Evolutionary conservation across 352 stramenopile species (phyloP), one percentile per base, ranked within the genome.

Genomic region (Pythium scleroteichum): DNA sequence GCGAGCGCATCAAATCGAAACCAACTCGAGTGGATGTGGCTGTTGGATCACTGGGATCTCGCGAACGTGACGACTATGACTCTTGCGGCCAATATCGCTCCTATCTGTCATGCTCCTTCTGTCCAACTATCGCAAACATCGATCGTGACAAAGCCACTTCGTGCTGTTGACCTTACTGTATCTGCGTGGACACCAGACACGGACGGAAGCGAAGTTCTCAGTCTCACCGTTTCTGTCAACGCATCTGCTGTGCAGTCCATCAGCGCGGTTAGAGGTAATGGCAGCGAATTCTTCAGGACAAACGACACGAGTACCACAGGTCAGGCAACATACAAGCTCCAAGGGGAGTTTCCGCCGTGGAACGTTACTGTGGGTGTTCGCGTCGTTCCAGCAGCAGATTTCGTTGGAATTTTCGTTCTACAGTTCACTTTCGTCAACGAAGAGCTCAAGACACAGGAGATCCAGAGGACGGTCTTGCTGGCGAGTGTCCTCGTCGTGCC

Each of bases 401-500:
- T 67, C 24, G 52, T 67, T 13, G 60, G 60, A 8, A 57, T 67
- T 16, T 53, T 62, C 23, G 45, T 46, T 2, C 22, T 62, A 9
- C 42, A 52, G 12, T n/a, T 67, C 20, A 17, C 27, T 17, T 26
- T 62, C 12, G 6, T 27, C 3, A 62, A 61, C 27, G 26, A 22
- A 2, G 60, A 67, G 59, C 10, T 39, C 13, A 45, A 52, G 23
- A 62, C 38, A 10, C 23, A 27, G 9, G 51, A 62, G 6, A 58
- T 14, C 3, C 42, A 39, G 33, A 27, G 12, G 1, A 24, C 20
- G 7, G 19, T 46, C 3, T 29, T 52, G 8, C 16, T 62, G 4
- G 51, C 46, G 17, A 67, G 32, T 20, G 26, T 67, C 10, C 56
- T 67, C 16, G 60, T 67, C 10, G n/a, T 67, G 2, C 42, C 60